Evolutionary conservation across 495 filamentous ascomycete genomes (phyloP).

Genomic region (Pyronema domesticum): DNA sequence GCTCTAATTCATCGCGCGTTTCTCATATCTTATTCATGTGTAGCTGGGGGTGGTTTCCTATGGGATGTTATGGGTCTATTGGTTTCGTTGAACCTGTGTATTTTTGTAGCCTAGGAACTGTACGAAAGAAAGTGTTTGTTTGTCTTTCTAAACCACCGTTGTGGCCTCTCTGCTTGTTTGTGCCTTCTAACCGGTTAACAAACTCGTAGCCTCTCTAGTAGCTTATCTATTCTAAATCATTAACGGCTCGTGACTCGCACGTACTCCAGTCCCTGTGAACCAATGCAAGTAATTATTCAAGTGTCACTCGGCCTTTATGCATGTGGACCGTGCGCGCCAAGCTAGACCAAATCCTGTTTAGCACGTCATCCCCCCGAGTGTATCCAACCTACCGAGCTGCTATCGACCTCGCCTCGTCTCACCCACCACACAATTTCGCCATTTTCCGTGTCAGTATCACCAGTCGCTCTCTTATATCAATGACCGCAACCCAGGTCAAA

Average conservation of each 20-base stretch:
- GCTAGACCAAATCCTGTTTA: background rate
- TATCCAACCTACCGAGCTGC: background rate
- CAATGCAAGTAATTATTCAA: background rate
- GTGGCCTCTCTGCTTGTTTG: too few relatives aligned
- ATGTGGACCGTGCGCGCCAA: background rate
- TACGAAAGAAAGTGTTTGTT: background rate
- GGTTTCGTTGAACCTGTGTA: background rate
- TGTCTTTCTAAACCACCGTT: background rate
- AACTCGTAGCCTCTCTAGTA: too few relatives aligned
- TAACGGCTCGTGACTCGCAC: too few relatives aligned
- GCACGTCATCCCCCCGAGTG: background rate
- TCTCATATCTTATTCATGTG: background rate
- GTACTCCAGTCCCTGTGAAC: too few relatives aligned
- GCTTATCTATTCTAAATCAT: too few relatives aligned
- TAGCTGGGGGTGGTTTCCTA: background rate
- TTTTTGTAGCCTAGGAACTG: background rate
- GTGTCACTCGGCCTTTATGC: background rate
- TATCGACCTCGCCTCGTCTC: background rate
- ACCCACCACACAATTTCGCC: background rate
- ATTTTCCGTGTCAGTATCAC: background rate
- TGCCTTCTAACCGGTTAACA: too few relatives aligned
- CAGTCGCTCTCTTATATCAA: conserved; percentile 1
- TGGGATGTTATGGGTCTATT: background rate
- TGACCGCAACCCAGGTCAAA: background rate
- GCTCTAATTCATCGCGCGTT: background rate